Percentiles rank a stretch among this genome's conserved stretches.
Conservation (phyloP, 108 stramenopile species). For the Thalassiosira profunda region DNA sequence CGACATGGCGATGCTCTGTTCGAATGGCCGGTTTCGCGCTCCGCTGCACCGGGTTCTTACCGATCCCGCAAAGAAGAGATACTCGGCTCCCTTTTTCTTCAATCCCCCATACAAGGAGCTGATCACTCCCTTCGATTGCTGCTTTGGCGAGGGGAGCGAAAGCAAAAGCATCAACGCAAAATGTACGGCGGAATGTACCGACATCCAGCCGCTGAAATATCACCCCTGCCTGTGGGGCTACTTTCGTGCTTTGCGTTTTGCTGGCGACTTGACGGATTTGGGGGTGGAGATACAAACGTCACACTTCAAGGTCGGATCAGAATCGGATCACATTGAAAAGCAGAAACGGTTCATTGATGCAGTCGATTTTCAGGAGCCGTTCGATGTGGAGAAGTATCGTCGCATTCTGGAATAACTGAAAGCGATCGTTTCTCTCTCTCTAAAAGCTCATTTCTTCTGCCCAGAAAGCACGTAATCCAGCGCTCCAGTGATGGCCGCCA, state of each 20-base stretch:
- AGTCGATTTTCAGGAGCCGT: conserved; percentile 55
- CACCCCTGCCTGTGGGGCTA: conserved; percentile 79
- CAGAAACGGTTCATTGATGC: conserved; percentile 54
- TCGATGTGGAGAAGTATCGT: conserved; percentile 66
- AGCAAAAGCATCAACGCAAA: background rate
- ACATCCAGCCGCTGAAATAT: conserved; percentile 32
- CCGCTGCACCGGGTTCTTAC: conserved; percentile 94
- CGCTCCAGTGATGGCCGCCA: conserved; percentile 44
- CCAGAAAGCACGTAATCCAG: background rate
- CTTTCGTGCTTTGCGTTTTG: conserved; percentile 87
- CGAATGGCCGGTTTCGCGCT: conserved; percentile 86
- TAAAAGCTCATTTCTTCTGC: too few relatives aligned
- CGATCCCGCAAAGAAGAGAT: conserved; percentile 58
- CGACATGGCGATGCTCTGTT: conserved; percentile 95
- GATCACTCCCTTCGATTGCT: conserved; percentile 52
- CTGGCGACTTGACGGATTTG: conserved; percentile 85
- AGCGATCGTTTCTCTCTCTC: too few relatives aligned
- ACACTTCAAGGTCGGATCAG: conserved; percentile 37
- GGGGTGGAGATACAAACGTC: conserved; percentile 86
- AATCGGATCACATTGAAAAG: conserved; percentile 51
- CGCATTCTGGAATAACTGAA: conserved; percentile 30
- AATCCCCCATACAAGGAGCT: conserved; percentile 83
- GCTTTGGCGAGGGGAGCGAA: conserved; percentile 1
- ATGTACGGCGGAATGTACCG: background rate
- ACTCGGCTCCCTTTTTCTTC: conserved; percentile 95